Evolutionary conservation across 805 yeast genomes (phyloP).

Genomic region (Kregervanrija fluxuum): DNA sequence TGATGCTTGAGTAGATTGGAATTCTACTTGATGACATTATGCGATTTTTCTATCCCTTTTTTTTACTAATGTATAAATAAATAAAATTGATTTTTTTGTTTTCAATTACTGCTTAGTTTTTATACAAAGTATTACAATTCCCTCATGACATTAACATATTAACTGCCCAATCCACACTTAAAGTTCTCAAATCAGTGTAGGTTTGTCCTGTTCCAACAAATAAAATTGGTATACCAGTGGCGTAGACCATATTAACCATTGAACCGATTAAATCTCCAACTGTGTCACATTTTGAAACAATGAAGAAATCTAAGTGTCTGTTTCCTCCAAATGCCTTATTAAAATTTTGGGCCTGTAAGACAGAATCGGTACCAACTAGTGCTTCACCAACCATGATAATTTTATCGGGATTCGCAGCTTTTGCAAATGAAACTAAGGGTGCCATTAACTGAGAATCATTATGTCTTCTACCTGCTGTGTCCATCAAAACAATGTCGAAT

Average conservation of each 20-base stretch:
- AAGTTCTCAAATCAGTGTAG: constrained; percentile 84
- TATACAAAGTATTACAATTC: neutral
- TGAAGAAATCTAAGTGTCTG: constrained; percentile 79
- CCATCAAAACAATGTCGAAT: constrained; percentile 85
- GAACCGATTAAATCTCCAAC: constrained; percentile 96
- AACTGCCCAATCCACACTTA: constrained; percentile 91
- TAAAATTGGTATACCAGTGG: constrained; percentile 90
- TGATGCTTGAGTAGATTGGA: no score
- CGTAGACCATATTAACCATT: constrained; percentile 95
- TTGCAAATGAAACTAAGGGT: constrained; percentile 89
- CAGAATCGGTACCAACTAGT: constrained; percentile 93
- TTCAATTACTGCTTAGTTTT: neutral
- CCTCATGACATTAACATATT: constrained; percentile 61
- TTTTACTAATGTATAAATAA: neutral
- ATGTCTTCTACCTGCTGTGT: constrained; percentile 97
- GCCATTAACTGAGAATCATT: constrained; percentile 94
- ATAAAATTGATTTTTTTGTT: neutral
- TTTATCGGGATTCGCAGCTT: constrained; percentile 91
- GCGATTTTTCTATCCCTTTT: neutral
- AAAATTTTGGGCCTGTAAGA: constrained; percentile 88
- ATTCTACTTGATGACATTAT: neutral
- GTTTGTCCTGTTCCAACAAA: constrained; percentile 98
- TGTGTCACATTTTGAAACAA: constrained; percentile 91
- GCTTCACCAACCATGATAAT: constrained; percentile 99
- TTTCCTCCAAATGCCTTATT: constrained; percentile 86